Percentiles rank a stretch among this genome's conserved stretches.
phyloP scores from a whole-genome alignment of 371 early-diverging fungal species.

The Umbelopsis sp. region DNA sequence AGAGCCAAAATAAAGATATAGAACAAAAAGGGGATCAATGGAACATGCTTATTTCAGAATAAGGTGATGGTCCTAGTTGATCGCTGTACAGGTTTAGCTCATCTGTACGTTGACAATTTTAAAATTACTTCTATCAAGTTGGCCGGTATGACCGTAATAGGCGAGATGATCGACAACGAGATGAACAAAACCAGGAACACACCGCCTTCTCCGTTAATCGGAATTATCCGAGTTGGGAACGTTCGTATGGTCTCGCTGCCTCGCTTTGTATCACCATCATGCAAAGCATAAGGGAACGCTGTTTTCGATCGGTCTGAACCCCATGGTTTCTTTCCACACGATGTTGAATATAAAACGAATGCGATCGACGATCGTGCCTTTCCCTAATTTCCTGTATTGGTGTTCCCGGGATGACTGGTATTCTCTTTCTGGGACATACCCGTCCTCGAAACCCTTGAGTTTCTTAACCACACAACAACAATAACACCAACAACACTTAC shows the following conservation, averaged over 20 bases:
- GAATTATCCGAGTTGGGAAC: background rate
- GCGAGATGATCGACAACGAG: constrained; percentile 11
- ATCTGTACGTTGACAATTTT: background rate
- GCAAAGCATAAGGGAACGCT: too few species aligned
- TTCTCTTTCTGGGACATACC: background rate
- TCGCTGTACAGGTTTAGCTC: background rate
- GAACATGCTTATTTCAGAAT: too few species aligned
- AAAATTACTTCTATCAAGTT: too few species aligned
- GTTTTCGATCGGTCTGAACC: background rate
- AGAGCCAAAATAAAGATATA: too few species aligned
- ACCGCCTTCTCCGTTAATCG: background rate
- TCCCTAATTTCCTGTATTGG: background rate
- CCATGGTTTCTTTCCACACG: background rate
- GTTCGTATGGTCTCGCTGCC: background rate
- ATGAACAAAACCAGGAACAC: background rate
- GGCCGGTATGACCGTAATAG: constrained; percentile 13
- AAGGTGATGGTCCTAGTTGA: background rate
- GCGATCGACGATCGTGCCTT: background rate
- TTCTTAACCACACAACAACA: background rate
- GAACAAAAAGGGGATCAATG: too few species aligned
- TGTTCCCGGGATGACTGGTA: background rate
- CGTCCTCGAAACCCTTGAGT: background rate
- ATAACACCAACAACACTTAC: background rate
- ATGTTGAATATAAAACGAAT: background rate
- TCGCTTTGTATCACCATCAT: constrained; percentile 7